phyloP scores from a whole-genome alignment of 23 red algal species.

The Agarophyton chilense region DNA sequence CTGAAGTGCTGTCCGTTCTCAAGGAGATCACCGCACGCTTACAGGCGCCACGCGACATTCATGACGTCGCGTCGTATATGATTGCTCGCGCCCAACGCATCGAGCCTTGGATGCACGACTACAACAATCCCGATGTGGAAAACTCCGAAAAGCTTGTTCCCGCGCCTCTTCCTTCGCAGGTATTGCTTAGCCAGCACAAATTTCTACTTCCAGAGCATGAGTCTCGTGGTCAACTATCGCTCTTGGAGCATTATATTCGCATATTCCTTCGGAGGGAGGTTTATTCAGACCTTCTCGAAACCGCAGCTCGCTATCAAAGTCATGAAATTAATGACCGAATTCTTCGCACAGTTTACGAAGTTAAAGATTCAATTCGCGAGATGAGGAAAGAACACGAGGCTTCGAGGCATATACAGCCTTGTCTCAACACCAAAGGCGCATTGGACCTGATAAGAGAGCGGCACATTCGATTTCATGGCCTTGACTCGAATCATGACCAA shows the following conservation, averaged over 20 bases:
- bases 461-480: not conserved
- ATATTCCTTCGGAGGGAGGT: not conserved
- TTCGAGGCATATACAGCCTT: not conserved
- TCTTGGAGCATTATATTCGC: not conserved
- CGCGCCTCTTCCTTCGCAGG: not conserved
- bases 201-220: not conserved
- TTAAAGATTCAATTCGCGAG: not conserved
- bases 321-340: not conserved
- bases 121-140: not conserved
- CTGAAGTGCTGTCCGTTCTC: not conserved
- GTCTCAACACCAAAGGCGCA: not conserved
- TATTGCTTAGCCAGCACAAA: not conserved
- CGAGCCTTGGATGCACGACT: not conserved
- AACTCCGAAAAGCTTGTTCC: not conserved
- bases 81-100: not conserved
- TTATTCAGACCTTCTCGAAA: not conserved
- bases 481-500: not conserved
- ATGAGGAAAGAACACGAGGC: not conserved
- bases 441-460: not conserved
- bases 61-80: not conserved
- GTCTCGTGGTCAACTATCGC: not conserved
- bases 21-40: slow-evolving; percentile 1
- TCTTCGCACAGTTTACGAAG: not conserved
- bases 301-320: not conserved
- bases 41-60: not conserved